phyloP scores from a whole-genome alignment of 1,284 basidiomycete species.

The Salmacisia buchloeana region DNA sequence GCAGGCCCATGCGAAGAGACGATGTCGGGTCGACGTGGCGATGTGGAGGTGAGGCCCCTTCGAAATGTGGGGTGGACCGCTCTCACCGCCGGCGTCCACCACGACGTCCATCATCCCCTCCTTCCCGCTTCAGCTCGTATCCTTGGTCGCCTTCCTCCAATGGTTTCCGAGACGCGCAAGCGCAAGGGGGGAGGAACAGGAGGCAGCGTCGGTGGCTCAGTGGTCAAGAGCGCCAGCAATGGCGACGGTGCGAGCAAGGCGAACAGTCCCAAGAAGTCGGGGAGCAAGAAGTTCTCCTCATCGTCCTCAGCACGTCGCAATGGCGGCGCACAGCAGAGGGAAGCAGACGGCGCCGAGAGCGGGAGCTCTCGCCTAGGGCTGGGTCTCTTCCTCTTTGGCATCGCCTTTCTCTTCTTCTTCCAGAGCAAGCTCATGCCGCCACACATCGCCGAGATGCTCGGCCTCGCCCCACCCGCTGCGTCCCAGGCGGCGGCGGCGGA shows the following conservation, averaged over 20 bases:
- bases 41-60: too few relatives aligned
- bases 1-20: too few relatives aligned
- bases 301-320: too few relatives aligned
- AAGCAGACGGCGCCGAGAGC: not conserved
- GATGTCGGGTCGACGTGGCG: too few relatives aligned
- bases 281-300: too few relatives aligned
- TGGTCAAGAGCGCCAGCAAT: not conserved
- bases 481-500: not conserved
- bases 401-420: slow-evolving; percentile 5
- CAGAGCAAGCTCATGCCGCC: not conserved
- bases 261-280: not conserved
- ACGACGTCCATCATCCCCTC: too few relatives aligned
- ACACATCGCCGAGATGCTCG: not conserved
- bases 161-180: not conserved
- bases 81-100: too few relatives aligned
- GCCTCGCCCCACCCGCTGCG: not conserved
- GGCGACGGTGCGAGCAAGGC: too few relatives aligned
- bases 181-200: too few relatives aligned
- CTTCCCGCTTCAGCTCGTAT: too few relatives aligned
- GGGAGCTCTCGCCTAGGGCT: not conserved
- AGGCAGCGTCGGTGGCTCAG: too few relatives aligned
- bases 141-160: not conserved
- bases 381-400: not conserved
- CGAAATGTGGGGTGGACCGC: too few relatives aligned
- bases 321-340: not conserved